phyloP scores from a whole-genome alignment of 1,284 basidiomycete genomes.

The Microbotryum intermedium region DNA sequence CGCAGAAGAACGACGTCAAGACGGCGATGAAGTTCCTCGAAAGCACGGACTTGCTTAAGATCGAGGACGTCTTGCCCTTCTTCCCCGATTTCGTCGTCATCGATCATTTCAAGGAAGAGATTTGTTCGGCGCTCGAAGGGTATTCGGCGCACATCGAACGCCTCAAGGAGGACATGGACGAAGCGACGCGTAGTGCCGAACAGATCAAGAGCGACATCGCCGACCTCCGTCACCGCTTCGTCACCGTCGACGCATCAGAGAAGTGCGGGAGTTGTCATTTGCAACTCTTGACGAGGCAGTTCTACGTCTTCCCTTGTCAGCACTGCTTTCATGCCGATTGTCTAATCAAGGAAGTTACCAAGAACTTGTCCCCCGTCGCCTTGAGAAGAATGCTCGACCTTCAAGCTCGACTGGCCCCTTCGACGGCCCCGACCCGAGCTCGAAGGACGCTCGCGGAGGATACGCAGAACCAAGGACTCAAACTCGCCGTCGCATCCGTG shows the following conservation, averaged over 20 bases:
- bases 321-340: slow-evolving; percentile 75
- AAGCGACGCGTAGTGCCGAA: slow-evolving; percentile 82
- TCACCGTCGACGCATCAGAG: slow-evolving; percentile 82
- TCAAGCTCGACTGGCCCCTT: slow-evolving; percentile 65
- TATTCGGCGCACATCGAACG: slow-evolving; percentile 86
- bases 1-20: slow-evolving; percentile 95
- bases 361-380: slow-evolving; percentile 69
- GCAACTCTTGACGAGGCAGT: slow-evolving; percentile 73
- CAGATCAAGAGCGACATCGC: slow-evolving; percentile 87
- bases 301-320: slow-evolving; percentile 97
- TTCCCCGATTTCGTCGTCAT: slow-evolving; percentile 99
- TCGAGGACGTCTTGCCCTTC: slow-evolving; percentile 97
- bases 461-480: slow-evolving; percentile 60
- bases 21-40: slow-evolving; percentile 96
- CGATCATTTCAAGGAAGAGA: slow-evolving; percentile 98
- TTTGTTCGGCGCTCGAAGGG: slow-evolving; percentile 87
- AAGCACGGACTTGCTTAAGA: slow-evolving; percentile 86
- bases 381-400: slow-evolving; percentile 73
- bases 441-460: slow-evolving; percentile 29
- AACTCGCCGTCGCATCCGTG: slow-evolving; percentile 68
- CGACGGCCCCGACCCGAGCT: not conserved
- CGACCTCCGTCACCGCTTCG: slow-evolving; percentile 77
- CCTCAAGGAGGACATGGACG: slow-evolving; percentile 91
- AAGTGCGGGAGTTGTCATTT: slow-evolving; percentile 73
- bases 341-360: slow-evolving; percentile 82